Percentiles rank a stretch among this genome's conserved stretches.
Conservation (phyloP, 192 early-diverging fungal species). For the Geranomyces variabilis region DNA sequence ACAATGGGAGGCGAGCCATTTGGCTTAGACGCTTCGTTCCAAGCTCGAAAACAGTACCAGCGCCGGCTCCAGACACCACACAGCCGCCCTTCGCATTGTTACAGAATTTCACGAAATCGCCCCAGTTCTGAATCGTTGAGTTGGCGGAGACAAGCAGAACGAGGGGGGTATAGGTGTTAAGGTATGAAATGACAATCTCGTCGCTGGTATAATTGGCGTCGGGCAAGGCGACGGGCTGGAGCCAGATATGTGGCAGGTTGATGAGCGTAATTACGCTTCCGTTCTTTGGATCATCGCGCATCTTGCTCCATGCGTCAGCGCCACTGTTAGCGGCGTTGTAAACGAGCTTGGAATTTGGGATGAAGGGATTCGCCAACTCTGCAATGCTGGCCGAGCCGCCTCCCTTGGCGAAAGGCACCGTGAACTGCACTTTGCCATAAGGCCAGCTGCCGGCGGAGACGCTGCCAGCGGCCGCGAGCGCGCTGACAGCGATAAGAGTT, state of each 20-base stretch:
- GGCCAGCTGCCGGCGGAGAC: conserved; percentile 16
- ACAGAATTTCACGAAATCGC: conserved; percentile 23
- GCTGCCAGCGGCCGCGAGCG: too few species aligned
- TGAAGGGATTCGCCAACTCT: conserved; percentile 3
- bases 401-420: conserved; percentile 21
- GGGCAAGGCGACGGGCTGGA: conserved; percentile 18
- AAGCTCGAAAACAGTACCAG: conserved; percentile 29
- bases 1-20: conserved; percentile 13
- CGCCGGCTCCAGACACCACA: conserved; percentile 25
- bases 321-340: conserved; percentile 21
- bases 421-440: conserved; percentile 5
- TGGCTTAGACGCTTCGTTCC: conserved; percentile 13
- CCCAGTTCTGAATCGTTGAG: conserved; percentile 17
- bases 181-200: conserved; percentile 29
- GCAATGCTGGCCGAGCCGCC: conserved; percentile 26
- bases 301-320: conserved; percentile 25
- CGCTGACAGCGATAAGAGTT: too few species aligned
- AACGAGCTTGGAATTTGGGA: conserved; percentile 7
- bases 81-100: neutral
- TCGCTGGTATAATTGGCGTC: conserved; percentile 24
- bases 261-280: conserved; percentile 29
- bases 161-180: conserved; percentile 28
- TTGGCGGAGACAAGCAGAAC: conserved; percentile 21
- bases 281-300: conserved; percentile 31
- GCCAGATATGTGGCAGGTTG: conserved; percentile 32